Evolutionary conservation across 1,284 basidiomycete genomes (phyloP), one percentile per base, ranked within the genome.

Genomic region (Boletellus deceptivus): DNA sequence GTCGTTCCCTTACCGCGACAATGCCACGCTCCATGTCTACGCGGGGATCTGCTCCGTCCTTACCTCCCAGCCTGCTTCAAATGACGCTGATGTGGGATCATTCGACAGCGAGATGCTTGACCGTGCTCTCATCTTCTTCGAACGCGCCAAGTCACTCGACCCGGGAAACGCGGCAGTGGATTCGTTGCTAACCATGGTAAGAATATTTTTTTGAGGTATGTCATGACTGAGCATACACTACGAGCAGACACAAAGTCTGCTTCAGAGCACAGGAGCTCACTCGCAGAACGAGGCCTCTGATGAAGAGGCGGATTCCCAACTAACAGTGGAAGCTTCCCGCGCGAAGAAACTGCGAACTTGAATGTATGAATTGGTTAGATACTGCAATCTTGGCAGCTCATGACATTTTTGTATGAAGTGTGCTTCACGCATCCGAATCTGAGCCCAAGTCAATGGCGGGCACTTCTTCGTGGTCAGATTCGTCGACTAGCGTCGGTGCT

Each of bases 1-100:
- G 0, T 87, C 89, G 1, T 86, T 88, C 64, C 93, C 93, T 0
- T 95, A 87, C 71, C 83, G 86, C 61, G 86, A 91, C 55, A 89
- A 91, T 53, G 78, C 86, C 2, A 71, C 83, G 3, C 73, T 95
- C 34, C 90, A 94, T 61, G 74, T 83, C 8, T 93, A 94, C 58
- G 91, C 91, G 3, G 93, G 90, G 3, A 69, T 94, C 53, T 70
- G 91, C 10, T 79, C 76, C 35, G 73, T 93, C 18, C 80, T 83
- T 59, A 68, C 81, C 17, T 76, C 82, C 17, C 82, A 82, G 57
- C 68, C 58, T 40, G 39, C 34, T 35, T 43, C 49, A 17, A 48
- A 38, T 38, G 48, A 50, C 29, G 42, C 17, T 39, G 29, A 52
- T 20, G 29, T 25, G 10, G 54, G 48, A 34, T 38, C 52, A 14